Conservation (phyloP, 148 eudicot species). For the Suaeda aralocaspica region DNA sequence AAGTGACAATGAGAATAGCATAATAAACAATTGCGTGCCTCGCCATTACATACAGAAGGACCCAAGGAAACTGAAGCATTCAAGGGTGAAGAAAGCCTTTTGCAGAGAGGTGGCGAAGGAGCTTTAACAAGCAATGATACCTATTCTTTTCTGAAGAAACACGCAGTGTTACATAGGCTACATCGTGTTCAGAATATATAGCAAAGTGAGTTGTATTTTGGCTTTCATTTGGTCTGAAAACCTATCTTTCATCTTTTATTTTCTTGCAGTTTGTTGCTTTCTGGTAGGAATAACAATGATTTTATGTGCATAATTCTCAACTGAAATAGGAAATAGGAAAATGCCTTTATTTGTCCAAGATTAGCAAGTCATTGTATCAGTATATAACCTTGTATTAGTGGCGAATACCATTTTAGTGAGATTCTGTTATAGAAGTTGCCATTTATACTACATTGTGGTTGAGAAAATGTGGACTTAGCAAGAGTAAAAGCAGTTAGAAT, state of each 20-base stretch:
- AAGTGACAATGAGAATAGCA: constrained; percentile 17
- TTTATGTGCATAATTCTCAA: constrained; percentile 23
- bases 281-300: constrained; percentile 27
- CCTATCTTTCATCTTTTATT: background rate
- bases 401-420: background rate
- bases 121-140: constrained; percentile 10
- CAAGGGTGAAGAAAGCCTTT: constrained; percentile 8
- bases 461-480: constrained; percentile 16
- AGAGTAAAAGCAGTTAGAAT: constrained; percentile 27
- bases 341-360: background rate
- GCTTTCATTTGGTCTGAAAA: constrained; percentile 17
- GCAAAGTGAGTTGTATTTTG: background rate
- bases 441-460: constrained; percentile 10
- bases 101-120: background rate
- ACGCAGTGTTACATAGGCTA: too few relatives aligned
- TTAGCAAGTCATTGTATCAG: background rate
- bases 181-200: constrained; percentile 25
- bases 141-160: too few relatives aligned
- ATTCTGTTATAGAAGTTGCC: background rate
- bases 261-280: constrained; percentile 17
- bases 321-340: constrained; percentile 19
- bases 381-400: background rate
- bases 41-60: constrained; percentile 25
- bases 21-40: constrained; percentile 2
- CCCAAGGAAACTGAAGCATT: background rate